Conservation (phyloP, 2,329 filamentous ascomycete genomes). For the Cercospora sesami region DNA sequence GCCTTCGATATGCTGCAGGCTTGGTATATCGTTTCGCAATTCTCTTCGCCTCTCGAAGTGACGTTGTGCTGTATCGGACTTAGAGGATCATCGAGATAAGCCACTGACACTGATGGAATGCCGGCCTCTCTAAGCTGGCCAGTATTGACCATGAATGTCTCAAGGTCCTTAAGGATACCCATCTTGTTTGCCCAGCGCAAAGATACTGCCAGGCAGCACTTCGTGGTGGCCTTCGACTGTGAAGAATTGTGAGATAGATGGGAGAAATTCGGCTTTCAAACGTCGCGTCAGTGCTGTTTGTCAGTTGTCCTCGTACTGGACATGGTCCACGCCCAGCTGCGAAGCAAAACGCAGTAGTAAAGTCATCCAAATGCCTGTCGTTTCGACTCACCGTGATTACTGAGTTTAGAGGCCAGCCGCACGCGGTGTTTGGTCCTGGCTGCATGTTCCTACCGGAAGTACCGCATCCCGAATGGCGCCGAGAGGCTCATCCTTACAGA, state of each 20-base stretch:
- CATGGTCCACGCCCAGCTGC: not conserved
- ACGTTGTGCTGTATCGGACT: conserved; percentile 22
- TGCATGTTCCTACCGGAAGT: not conserved
- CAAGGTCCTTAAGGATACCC: conserved; percentile 16
- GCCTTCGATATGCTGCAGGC: conserved; percentile 35
- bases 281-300: not conserved
- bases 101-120: conserved; percentile 29
- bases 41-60: conserved; percentile 25
- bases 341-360: not conserved
- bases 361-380: not conserved
- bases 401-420: not conserved
- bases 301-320: not conserved
- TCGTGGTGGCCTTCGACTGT: not conserved
- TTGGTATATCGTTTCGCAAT: conserved; percentile 32
- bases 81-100: conserved; percentile 23
- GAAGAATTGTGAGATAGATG: not conserved
- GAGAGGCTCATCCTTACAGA: not conserved
- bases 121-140: conserved; percentile 19
- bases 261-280: not conserved
- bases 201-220: not conserved
- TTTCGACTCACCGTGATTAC: not conserved
- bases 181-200: not conserved
- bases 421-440: not conserved
- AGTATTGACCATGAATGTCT: conserved; percentile 17
- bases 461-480: not conserved